A percentile compares a stretch with the other conserved stretches of the same genome.
Conservation (phyloP, 371 early-diverging fungal species). For the Mortierella sp. region DNA sequence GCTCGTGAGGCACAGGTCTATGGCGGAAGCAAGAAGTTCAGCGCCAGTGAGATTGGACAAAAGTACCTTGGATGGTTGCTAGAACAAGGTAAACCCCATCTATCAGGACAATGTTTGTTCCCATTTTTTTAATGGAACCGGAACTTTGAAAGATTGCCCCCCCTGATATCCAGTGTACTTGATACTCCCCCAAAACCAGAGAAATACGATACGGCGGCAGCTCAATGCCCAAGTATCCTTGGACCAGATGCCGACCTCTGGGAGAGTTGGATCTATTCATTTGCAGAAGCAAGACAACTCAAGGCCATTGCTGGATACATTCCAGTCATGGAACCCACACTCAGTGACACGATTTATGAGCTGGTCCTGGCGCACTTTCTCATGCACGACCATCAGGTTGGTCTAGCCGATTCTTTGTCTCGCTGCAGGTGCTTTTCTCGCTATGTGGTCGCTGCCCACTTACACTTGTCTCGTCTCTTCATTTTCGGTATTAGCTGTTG, state of each 20-base stretch:
- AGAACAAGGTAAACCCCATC: slow-evolving; percentile 57
- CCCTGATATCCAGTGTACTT: too few relatives aligned
- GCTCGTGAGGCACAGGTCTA: slow-evolving; percentile 60
- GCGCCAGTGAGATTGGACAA: slow-evolving; percentile 83
- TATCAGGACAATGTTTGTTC: not conserved
- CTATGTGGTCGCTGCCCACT: too few relatives aligned
- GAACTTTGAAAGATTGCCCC: too few relatives aligned
- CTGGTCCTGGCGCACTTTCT: slow-evolving; percentile 81
- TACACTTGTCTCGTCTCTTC: not conserved
- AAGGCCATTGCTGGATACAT: slow-evolving; percentile 79
- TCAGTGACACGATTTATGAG: slow-evolving; percentile 87
- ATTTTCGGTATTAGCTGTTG: slow-evolving; percentile 51
- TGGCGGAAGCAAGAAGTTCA: slow-evolving; percentile 65
- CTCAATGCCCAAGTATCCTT: slow-evolving; percentile 76
- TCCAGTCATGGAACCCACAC: slow-evolving; percentile 80
- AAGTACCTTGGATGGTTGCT: slow-evolving; percentile 81
- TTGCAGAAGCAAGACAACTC: slow-evolving; percentile 79
- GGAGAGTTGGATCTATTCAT: slow-evolving; percentile 92
- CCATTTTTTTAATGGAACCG: too few relatives aligned
- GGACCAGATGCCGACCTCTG: slow-evolving; percentile 76
- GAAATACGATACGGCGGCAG: slow-evolving; percentile 79
- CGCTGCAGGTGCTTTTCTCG: too few relatives aligned
- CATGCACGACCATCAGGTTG: slow-evolving; percentile 70
- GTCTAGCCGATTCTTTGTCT: too few relatives aligned
- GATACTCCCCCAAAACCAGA: too few relatives aligned